These are phyloP conservation scores for Alnus rubra DNA, from an alignment of 306 rosid genomes.

Conservation along the genomic window DNA sequence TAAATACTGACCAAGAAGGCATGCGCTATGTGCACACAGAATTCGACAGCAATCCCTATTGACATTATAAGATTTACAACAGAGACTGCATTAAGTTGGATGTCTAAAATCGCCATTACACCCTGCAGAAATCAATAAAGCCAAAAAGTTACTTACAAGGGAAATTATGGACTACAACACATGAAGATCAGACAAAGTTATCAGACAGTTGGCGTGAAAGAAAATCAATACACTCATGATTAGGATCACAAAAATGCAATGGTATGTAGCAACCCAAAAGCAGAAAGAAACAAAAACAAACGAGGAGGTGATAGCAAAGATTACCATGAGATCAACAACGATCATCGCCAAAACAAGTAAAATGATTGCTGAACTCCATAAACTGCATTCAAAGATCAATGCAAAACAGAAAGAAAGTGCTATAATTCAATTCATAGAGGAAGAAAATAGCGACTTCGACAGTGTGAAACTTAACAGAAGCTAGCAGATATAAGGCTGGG, in stretches of 20 bases:
- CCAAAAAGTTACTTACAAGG: slow-evolving; percentile 8
- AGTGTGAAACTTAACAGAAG: slow-evolving; percentile 2
- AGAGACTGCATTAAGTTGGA: slow-evolving; percentile 95
- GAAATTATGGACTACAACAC: not conserved
- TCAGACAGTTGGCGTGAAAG: slow-evolving; percentile 4
- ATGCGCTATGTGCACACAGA: slow-evolving; percentile 89
- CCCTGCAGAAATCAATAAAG: slow-evolving; percentile 66
- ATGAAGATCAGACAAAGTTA: not conserved
- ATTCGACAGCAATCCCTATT: slow-evolving; percentile 93
- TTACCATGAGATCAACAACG: slow-evolving; percentile 91
- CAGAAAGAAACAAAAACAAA: slow-evolving; percentile 4
- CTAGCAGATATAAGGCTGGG: slow-evolving; percentile 17
- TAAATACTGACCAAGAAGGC: slow-evolving; percentile 82
- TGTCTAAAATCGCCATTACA: slow-evolving; percentile 85
- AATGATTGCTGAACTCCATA: slow-evolving; percentile 85
- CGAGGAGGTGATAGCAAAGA: slow-evolving; percentile 16
- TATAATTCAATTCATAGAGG: slow-evolving; percentile 9
- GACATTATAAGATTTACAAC: slow-evolving; percentile 95
- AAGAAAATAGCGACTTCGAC: not conserved
- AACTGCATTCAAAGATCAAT: slow-evolving; percentile 50
- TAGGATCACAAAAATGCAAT: not conserved
- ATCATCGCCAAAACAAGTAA: slow-evolving; percentile 87
- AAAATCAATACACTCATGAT: not conserved
- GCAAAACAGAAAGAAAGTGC: slow-evolving; percentile 15
- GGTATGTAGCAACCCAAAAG: not conserved